Base-by-base conservation (phyloP, 768 basidiomycete genomes). In the Boletus rufocinnamomeus region DNA sequence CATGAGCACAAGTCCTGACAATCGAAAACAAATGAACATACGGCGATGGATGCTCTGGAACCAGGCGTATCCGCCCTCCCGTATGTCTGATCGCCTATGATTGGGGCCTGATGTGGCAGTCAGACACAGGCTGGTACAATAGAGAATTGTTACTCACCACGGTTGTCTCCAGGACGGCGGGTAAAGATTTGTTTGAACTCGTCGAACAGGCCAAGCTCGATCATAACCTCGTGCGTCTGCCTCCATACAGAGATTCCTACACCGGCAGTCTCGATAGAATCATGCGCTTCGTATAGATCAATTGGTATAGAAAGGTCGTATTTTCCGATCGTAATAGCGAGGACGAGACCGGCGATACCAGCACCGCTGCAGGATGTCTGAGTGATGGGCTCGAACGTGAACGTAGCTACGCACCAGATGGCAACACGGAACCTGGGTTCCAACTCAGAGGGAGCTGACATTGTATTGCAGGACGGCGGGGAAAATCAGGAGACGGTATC, bases 231-330 rank as follows among this genome's bases (percentile, higher is more conserved):
- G 75, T 78, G 79, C 16, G 80, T 81, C 46, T 77, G 69, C 6
- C 65, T 65, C 80, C 80, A 81, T 5, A 82, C 70, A 64, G 77
- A 40, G 72, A 80, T 41, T 66, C 82, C 78, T 6, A 75, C 75
- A 17, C 79, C 79, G 6, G 72, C 63, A 17, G 74, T 72, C 3
- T 72, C 72, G 41, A 80, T 67, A 25, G 75, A 74, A 4, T 72
- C 56, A 16, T 74, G 76, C 3, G 79, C 73, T 68, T 84, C 82
- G 62, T 82, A 83, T 2, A 82, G 54, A 56, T 78, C 70, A 8
- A 79, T 72, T 50, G 74, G 67, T 11, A 79, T 62, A 4, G 60
- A 63, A 16, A 57, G 54, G 63, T 75, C 63, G 41, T 72, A 72
- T 48, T 65, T 66, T 28, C 67, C 72, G 27, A 79, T 69, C 5